Evolutionary conservation across 108 stramenopile genomes (phyloP), one percentile per base, ranked within the genome.

Genomic region (Skeletonema potamos): DNA sequence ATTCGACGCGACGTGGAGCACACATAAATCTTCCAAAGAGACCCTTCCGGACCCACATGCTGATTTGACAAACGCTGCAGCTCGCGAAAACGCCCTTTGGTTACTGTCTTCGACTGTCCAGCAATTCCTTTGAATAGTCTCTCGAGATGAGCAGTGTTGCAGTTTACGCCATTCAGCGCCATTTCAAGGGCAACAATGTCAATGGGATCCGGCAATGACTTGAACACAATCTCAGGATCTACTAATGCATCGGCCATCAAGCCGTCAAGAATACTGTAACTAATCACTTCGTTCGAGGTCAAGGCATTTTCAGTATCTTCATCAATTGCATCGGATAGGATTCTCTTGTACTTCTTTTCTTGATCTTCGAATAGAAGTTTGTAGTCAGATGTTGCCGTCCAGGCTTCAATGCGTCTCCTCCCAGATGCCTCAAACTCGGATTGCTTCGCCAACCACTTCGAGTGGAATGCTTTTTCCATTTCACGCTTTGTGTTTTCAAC

Each of bases 231-330:
- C 48, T 77, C 63, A 0, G 54, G 44, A 46, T 46, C 36, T 29
- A 57, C 18, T 11, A 20, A 33, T 43, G 37, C 29, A 24, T 26
- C 4, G 9, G 58, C 68, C 27, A 77, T 22, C 27, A 64, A 62
- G 2, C 62, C 76, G 48, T 77, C 68, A 3, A 77, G 68, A 15
- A 70, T 64, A 24, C 68, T 70, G 58, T 69, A 70, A 33, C 56
- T 65, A 28, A 70, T 77, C 0, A 70, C 76, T 0, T 55, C 34
- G 41, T 27, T 27, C 6, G 61, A 68, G n/a, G 17, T 17, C 2
- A 76, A 58, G 17, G 68, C 56, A 0, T 27, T 56, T 54, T 77
- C 76, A 51, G 56, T 48, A 24, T 65, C 76, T 64, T 29, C 48
- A 3, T 51, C 33, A 10, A 68, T 30, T 34, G 57, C 18, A 33